Evolutionary conservation across 2,329 filamentous ascomycete species (phyloP), one percentile per base, ranked within the genome.

Genomic region (Sarocladiaceae sp.): DNA sequence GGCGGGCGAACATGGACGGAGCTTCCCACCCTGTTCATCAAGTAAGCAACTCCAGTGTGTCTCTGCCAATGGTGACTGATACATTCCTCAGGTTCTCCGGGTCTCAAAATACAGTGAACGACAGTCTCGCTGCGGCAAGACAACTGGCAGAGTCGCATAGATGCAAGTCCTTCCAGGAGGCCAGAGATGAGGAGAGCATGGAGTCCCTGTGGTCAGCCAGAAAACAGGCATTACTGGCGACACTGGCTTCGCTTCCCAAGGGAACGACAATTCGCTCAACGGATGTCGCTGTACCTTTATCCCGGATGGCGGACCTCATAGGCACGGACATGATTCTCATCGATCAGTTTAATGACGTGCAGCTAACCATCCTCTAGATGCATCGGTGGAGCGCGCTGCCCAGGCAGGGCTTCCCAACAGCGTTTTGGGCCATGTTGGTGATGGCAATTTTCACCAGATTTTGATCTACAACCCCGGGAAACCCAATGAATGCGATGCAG

Each of bases 261-360:
- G 72, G 73, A 0, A 70, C 72, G 2, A 76, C 83, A 52, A 76
- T 88, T 20, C 89, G 85, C 85, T 87, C 84, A 0, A 91, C 85
- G 0, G 86, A 91, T 57, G 85, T 90, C 16, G 85, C 85, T 0
- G 86, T 90, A 1, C 85, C 85, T 0, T 79, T 90, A 39, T 85
- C 80, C 13, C 70, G 72, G 31, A 65, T 91, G 49, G 78, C 85
- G 1, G 78, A 85, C 51, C 83, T 89, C 44, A 85, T 90, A 40
- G 63, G 61, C 55, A 44, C 47, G 54, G 42, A 1, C 6, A 21
- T 13, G 7, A 29, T 48, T 48, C 33, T 32, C 48, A 3, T 34
- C 45, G 10, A 47, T 47, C 26, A 15, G 6, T 6, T 33, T 6
- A 20, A 18, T 15, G 4, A 20, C 18, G 33, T 19, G 16, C 6